Base-by-base conservation (phyloP, 345 rosid genomes). In the Brassica rapa region DNA sequence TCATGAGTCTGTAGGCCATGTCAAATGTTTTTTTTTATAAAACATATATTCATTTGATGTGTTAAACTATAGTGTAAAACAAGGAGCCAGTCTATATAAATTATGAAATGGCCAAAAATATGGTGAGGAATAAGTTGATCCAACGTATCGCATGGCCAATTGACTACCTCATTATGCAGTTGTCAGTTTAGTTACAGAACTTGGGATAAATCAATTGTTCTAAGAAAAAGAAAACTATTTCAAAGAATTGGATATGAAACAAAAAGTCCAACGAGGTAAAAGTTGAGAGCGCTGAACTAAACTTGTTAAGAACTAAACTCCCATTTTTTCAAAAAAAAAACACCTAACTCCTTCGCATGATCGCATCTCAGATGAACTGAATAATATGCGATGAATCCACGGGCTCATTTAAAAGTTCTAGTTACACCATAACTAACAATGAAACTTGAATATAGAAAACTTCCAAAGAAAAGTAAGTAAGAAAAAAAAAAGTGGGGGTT, bases 81-180 rank as follows among this genome's bases (percentile, higher is more conserved):
- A 19, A 53, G 9, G 4, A 41, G 4, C 15, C 19, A 49, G 15
- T 49, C 5, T 49, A n/a, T 49, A 49, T n/a, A n/a, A 49, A 14
- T 49, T 46, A 46, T 14, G 21, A 46, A 63, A 16, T 10, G 46
- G 30, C 14, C 51, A 1, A 63, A 37, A 73, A 7, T 63, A 62
- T 73, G 35, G 63, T 23, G 70, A 51, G 62, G 23, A 64, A 73
- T 32, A 73, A 39, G 70, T 63, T 62, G 70, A 46, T 63, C 63
- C 35, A 32, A 49, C 62, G 63, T 30, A 43, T 62, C 29, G 60
- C 3, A 62, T 3, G 21, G 25, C 77, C 77, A 73, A 21, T 30
- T 46, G 62, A 21, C 70, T 30, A 49, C 62, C 33, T 49, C 70
- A 49, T 49, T 12, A 32, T 11, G 21, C 11, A 29, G 30, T 23